Evolutionary conservation across 2,329 filamentous ascomycete species (phyloP), one percentile per base, ranked within the genome.

Genomic region (Calonectria henricotiae): DNA sequence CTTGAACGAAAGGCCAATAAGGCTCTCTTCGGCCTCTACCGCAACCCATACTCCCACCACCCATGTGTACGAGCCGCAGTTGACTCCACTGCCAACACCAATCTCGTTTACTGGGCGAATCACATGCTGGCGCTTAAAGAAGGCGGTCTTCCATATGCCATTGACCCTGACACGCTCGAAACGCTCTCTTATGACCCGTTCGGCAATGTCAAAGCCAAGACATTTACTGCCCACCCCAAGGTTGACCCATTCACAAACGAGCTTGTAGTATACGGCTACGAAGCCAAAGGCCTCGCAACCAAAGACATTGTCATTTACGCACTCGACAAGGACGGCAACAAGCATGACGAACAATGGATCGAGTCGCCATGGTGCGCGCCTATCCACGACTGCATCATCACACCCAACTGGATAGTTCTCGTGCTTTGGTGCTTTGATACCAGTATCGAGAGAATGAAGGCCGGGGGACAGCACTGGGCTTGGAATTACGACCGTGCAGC

Each of bases 1-100:
- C 76, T 80, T 0, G 84, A 86, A 67, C 71, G 82, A 5, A 75
- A 81, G 41, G 83, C 83, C 0, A 72, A 79, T n/a, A 75, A 78
- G 3, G 78, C 81, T 0, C 60, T 74, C 0, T 73, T 74, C 0
- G 71, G 72, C 0, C 44, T 73, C 0, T 73, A 73, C 8, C 12
- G 72, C 0, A 73, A 74, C 39, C 72, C 72, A 0, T 74, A 37
- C 7, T 71, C 71, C 0, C 67, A 73, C 2, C 70, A 73, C 35
- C 71, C 71, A 0, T 72, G 70, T 0, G 70, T 72, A 0, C 43
- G 68, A 8, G 70, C 70, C 0, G 71, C 71, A 1, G 66, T 73
- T 0, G 71, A 73, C 65, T 73, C 71, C 1, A 74, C 72, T 0
- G 72, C 71, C 11, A 74, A 74, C 12, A 74, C 72, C 0, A 74